phyloP scores from a whole-genome alignment of 352 stramenopile species.

The Blastocystis sp. region DNA sequence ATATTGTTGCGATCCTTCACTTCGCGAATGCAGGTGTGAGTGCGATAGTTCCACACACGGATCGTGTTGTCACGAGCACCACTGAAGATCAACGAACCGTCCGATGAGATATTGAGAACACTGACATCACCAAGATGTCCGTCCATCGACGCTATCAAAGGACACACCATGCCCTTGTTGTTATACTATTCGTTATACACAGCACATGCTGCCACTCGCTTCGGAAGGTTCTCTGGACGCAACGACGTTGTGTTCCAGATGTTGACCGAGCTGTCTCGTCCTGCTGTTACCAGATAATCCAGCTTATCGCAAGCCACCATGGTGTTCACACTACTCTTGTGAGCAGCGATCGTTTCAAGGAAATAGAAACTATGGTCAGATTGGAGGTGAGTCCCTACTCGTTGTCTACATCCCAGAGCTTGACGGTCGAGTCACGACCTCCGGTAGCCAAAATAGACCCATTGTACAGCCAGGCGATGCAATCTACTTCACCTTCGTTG shows the following conservation, averaged over 20 bases:
- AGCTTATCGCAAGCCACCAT: neutral
- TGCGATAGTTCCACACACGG: slow-evolving; percentile 33
- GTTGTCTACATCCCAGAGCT: neutral
- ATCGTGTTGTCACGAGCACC: slow-evolving; percentile 55
- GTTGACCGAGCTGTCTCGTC: slow-evolving; percentile 49
- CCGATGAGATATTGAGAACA: neutral
- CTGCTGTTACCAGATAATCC: slow-evolving; percentile 7
- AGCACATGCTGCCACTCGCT: neutral
- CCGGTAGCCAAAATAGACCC: slow-evolving; percentile 37
- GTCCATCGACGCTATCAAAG: slow-evolving; percentile 15
- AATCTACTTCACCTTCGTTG: slow-evolving; percentile 41
- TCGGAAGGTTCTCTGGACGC: slow-evolving; percentile 22
- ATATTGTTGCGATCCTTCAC: slow-evolving; percentile 54
- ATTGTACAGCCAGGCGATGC: slow-evolving; percentile 35
- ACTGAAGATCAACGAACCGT: slow-evolving; percentile 7
- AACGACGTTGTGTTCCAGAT: neutral
- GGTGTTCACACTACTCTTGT: slow-evolving; percentile 43
- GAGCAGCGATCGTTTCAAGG: slow-evolving; percentile 2
- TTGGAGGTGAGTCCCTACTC: neutral
- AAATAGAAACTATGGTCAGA: neutral
- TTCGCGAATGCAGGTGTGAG: slow-evolving; percentile 34
- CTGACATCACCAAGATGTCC: slow-evolving; percentile 56
- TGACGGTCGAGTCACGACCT: slow-evolving; percentile 33
- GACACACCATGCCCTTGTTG: slow-evolving; percentile 44
- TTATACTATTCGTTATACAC: neutral